These are phyloP conservation scores for Pugionium dolabratum DNA, from an alignment of 345 rosid genomes.

Conservation along the genomic window DNA sequence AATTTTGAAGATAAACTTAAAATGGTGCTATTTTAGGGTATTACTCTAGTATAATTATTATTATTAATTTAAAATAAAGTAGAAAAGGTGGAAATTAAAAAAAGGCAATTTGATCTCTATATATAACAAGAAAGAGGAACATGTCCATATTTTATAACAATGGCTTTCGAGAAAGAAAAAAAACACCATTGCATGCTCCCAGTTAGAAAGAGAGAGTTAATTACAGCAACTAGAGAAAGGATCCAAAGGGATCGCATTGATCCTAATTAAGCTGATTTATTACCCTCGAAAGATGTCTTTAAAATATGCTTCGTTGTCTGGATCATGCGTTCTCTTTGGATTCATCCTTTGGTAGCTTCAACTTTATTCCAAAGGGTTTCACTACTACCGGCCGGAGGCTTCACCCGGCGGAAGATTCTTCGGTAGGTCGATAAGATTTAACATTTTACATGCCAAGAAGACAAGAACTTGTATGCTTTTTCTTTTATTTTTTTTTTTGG, in stretches of 20 bases:
- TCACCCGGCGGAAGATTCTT: background rate
- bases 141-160: background rate
- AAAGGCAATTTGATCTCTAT: no score
- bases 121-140: constrained; percentile 4
- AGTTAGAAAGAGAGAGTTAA: constrained; percentile 21
- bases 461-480: background rate
- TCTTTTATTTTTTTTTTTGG: no score
- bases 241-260: constrained; percentile 99
- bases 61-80: no score
- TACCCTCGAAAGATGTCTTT: constrained; percentile 64
- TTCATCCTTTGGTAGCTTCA: constrained; percentile 57
- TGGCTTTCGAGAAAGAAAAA: constrained; percentile 4
- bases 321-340: constrained; percentile 93
- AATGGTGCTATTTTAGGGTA: no score
- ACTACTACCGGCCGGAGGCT: no score
- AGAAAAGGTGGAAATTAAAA: no score
- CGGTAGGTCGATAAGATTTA: background rate
- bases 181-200: constrained; percentile 25
- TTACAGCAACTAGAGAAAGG: constrained; percentile 69
- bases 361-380: constrained; percentile 2
- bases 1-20: no score
- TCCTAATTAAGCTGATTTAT: constrained; percentile 49
- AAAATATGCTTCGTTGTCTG: constrained; percentile 82
- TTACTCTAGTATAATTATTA: no score
- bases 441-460: no score